These are phyloP conservation scores for Taiwanofungus camphoratus DNA, from an alignment of 1,284 basidiomycete genomes.

Conservation along the genomic window DNA sequence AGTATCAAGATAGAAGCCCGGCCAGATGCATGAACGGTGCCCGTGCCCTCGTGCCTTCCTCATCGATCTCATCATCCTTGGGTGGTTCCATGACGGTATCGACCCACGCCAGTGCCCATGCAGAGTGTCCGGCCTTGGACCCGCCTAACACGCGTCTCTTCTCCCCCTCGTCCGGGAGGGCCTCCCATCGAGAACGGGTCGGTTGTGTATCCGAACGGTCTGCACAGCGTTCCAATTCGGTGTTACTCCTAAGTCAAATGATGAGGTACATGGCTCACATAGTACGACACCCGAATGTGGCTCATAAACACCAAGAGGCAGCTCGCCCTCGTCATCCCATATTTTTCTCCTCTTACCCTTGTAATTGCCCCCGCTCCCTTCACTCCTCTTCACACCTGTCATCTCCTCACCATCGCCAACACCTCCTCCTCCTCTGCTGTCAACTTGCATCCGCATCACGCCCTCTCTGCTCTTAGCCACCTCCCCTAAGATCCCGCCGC, in stretches of 20 bases:
- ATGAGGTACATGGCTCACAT: conserved; percentile 41
- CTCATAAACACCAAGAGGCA: conserved; percentile 64
- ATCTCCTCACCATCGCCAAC: conserved; percentile 12
- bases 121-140: conserved; percentile 65
- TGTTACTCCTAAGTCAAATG: neutral
- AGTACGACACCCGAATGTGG: conserved; percentile 64
- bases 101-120: conserved; percentile 74
- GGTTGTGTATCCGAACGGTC: conserved; percentile 72
- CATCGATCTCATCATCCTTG: conserved; percentile 14
- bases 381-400: conserved; percentile 21
- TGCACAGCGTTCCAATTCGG: conserved; percentile 24
- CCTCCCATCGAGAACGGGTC: conserved; percentile 56
- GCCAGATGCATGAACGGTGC: conserved; percentile 9
- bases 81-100: conserved; percentile 61
- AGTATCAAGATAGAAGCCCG: too few relatives aligned
- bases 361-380: conserved; percentile 24
- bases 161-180: conserved; percentile 38
- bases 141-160: conserved; percentile 55
- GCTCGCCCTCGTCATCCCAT: conserved; percentile 29
- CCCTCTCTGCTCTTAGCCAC: too few relatives aligned
- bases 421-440: too few relatives aligned
- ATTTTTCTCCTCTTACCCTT: conserved; percentile 14
- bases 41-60: conserved; percentile 11
- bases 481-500: conserved; percentile 34
- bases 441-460: too few relatives aligned